Evolutionary conservation across 352 stramenopile species (phyloP), one percentile per base, ranked within the genome.

Genomic region (Phytophthora cryptogea): DNA sequence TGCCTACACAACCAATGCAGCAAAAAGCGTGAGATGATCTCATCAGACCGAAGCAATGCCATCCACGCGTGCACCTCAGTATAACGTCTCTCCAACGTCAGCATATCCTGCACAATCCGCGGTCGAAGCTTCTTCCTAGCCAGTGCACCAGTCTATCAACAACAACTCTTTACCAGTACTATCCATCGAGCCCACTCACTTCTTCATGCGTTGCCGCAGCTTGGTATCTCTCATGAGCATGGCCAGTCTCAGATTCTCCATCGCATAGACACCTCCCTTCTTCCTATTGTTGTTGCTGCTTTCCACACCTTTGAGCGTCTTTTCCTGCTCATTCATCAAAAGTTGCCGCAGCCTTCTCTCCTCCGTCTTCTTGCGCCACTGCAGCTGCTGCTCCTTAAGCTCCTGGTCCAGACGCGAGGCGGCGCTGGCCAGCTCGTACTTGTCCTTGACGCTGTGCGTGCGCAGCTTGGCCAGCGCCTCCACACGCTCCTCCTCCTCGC

Each of bases 101-200:
- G 63, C 80, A 94, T 83, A 50, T 94, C 84, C 27, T 90, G 67
- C 5, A 92, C 75, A 44, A 94, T 80, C 3, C 73, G 76, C 6
- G 83, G 83, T 10, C 66, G 72, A 26, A 50, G 17, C 51, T 78
- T 83, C 47, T 81, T 79, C 49, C 77, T 92, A 32, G 16, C 7
- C 39, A 44, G 27, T 26, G 13, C 5, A 17, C 8, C 7, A 8
- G 0, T 17, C 14, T 17, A 27, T 28, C 8, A 44, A 14, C 16
- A 26, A 11, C n/a, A 42, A 20, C 5, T 14, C 6, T 40, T 1
- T 0, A 17, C 1, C 4, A 40, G 4, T 13, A 40, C 10, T 40
- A 17, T 5, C 6, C 4, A 23, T 23, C 20, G 20, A 23, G 17
- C 8, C 13, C n/a, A 49, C 43, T 14, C 46, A 88, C 78, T 65